Evolutionary conservation across 169 alveolate genomes (phyloP).

Genomic region (Ichthyophthirius multifiliis): DNA sequence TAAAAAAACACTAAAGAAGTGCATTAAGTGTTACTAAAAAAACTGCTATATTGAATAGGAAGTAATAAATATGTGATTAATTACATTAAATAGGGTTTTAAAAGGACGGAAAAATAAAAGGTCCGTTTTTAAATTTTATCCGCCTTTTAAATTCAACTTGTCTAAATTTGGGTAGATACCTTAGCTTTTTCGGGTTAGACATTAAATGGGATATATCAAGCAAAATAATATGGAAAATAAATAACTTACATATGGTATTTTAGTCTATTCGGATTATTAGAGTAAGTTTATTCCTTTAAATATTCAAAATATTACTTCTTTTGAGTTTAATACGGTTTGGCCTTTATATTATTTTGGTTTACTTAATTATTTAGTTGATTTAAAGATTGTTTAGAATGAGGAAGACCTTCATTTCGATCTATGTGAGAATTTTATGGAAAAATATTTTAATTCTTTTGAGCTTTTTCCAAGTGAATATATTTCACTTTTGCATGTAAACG

Average conservation of each 20-base stretch:
- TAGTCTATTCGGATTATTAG: neutral
- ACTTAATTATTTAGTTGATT: neutral
- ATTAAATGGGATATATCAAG: too few species aligned
- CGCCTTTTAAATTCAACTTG: neutral
- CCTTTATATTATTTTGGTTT: neutral
- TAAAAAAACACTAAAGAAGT: too few species aligned
- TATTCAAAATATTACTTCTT: neutral
- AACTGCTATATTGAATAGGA: too few species aligned
- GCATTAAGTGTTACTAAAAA: too few species aligned
- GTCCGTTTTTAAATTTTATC: too few species aligned
- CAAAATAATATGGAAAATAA: neutral
- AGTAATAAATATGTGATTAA: too few species aligned
- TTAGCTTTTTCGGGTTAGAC: neutral
- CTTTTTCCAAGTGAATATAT: neutral
- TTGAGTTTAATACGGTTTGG: neutral
- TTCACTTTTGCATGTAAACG: slow-evolving; percentile 9
- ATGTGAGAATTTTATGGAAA: neutral
- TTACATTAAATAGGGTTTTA: too few species aligned
- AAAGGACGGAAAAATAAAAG: too few species aligned
- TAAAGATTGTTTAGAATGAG: neutral
- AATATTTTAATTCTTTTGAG: neutral
- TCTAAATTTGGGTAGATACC: neutral
- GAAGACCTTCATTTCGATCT: neutral
- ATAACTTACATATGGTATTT: neutral
- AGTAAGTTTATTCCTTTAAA: neutral